Base-by-base conservation (phyloP, 768 basidiomycete genomes). In the Mycena indigotica region DNA sequence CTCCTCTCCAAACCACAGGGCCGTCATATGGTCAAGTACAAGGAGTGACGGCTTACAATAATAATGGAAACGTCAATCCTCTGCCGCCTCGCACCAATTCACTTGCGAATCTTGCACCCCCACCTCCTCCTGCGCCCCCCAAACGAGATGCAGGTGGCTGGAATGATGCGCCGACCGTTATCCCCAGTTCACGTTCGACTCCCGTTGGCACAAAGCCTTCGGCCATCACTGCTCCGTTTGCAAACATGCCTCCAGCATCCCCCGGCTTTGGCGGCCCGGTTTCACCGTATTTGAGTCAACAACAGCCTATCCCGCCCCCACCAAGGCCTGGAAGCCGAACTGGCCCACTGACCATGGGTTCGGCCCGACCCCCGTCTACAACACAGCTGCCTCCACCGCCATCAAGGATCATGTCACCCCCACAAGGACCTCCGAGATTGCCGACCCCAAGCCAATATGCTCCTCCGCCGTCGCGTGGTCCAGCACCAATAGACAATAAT, bases 151-250 rank as follows among this genome's bases (percentile, higher is more conserved):
- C 88, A 26, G 84, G 87, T 16, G 93, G 93, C 0, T 98, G 95
- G 94, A 98, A 98, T 65, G 95, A 98, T 71, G 86, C 93, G 0
- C 94, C 93, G 0, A 68, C 77, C 5, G 61, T 84, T 13, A 63
- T 76, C 16, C 68, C 75, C 8, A 70, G 80, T 17, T 71, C 80
- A 39, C 85, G 87, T 24, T 76, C 77, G 1, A 77, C 80, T 21
- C 73, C 80, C 4, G 65, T 77, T 28, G 79, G 70, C 53, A 60
- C 75, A 10, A 91, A 89, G 65, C 87, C 83, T 2, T 77, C 80
- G 5, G 83, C 95, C 2, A 95, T 98, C 65, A 86, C 86, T 6
- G 82, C 92, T 8, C 95, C 95, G 0, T 97, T 98, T 84, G 91
- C 94, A 6, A 88, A 90, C 64, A 77, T 82, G 4, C 66, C 74